A percentile compares a stretch with the other conserved stretches of the same genome.
phyloP scores from a whole-genome alignment of 1,284 basidiomycete genomes.

The Coniferiporia weirii region DNA sequence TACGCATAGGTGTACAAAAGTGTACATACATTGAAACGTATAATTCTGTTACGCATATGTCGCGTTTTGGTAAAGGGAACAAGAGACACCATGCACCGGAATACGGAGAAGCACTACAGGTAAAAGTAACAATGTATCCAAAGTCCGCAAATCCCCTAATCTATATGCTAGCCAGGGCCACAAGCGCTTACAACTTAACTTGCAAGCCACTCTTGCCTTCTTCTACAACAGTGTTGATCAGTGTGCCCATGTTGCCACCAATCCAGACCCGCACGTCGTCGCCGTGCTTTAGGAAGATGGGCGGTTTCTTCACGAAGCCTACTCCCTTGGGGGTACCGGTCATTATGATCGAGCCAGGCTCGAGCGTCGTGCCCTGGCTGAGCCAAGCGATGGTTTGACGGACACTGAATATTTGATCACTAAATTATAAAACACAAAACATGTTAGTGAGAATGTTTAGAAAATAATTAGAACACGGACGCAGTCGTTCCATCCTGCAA shows the following conservation, averaged over 20 bases:
- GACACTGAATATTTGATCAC: constrained; percentile 70
- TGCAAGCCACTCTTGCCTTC: constrained; percentile 36
- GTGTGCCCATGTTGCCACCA: constrained; percentile 62
- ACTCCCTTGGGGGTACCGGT: constrained; percentile 76
- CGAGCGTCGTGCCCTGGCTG: constrained; percentile 82
- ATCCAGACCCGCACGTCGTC: constrained; percentile 69
- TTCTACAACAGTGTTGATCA: constrained; percentile 70
- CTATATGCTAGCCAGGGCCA: neutral
- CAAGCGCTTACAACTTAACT: constrained; percentile 37
- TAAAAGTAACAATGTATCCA: neutral
- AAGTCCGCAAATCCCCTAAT: neutral
- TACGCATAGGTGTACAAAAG: neutral
- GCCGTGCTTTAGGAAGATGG: constrained; percentile 68
- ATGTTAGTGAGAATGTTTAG: constrained; percentile 7
- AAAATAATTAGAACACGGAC: constrained; percentile 36
- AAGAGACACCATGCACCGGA: neutral
- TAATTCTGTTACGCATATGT: neutral
- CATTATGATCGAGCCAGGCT: constrained; percentile 76
- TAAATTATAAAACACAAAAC: constrained; percentile 25
- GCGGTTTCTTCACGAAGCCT: constrained; percentile 69
- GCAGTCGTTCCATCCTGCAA: constrained; percentile 74
- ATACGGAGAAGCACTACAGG: neutral
- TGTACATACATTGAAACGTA: neutral
- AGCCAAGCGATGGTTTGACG: constrained; percentile 72
- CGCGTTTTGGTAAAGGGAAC: neutral